Evolutionary conservation across 83 land plant genomes (phyloP).

Genomic region (Thuja plicata): DNA sequence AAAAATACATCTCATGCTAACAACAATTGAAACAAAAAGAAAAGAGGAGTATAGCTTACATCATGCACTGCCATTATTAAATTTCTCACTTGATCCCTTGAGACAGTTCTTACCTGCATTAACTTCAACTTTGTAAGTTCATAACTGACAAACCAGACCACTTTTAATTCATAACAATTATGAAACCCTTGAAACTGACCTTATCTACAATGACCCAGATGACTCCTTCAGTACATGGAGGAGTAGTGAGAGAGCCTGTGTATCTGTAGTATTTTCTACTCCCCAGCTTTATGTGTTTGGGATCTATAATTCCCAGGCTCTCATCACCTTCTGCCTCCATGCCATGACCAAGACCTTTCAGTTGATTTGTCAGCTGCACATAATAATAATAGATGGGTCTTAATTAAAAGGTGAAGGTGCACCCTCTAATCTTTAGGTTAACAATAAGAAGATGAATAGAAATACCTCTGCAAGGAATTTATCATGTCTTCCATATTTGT

Average conservation of each 20-base stretch:
- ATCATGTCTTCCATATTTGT: constrained; percentile 14
- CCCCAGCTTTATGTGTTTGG: constrained; percentile 38
- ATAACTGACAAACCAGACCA: neutral
- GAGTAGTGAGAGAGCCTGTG: constrained; percentile 56
- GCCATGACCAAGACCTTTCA: neutral
- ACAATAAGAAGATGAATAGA: neutral
- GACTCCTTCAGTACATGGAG: constrained; percentile 69
- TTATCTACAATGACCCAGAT: constrained; percentile 46
- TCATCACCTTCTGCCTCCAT: constrained; percentile 12
- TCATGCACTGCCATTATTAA: constrained; percentile 34
- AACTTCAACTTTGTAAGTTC: neutral
- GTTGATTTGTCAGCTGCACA: neutral
- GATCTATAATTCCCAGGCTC: constrained; percentile 37
- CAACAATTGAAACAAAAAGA: no score
- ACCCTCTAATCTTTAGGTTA: neutral
- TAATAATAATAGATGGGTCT: neutral
- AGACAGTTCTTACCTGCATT: no score
- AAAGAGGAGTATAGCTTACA: constrained; percentile 24
- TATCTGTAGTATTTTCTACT: constrained; percentile 58
- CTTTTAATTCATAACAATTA: neutral
- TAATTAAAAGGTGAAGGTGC: neutral
- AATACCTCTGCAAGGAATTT: constrained; percentile 14
- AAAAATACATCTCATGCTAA: no score
- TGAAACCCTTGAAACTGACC: constrained; percentile 10
- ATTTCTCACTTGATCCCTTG: no score